A percentile compares a stretch with the other conserved stretches of the same genome.
These are phyloP conservation scores for Rhodocollybia butyracea DNA, from an alignment of 768 basidiomycete genomes.

Conservation along the genomic window DNA sequence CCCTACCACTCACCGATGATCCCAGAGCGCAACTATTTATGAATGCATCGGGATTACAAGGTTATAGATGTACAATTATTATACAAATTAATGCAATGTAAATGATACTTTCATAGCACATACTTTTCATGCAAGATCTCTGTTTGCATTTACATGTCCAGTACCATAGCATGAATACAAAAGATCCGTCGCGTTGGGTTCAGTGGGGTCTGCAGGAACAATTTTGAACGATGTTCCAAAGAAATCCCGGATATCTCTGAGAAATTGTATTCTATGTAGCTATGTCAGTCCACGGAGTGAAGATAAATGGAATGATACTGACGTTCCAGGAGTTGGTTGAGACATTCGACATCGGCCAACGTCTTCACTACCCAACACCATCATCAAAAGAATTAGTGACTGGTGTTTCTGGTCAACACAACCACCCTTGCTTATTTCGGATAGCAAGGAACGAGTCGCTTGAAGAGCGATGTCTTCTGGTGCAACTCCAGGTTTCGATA, in stretches of 20 bases:
- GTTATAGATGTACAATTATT: neutral
- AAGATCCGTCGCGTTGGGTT: slow-evolving; percentile 54
- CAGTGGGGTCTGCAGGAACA: slow-evolving; percentile 51
- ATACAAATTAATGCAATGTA: neutral
- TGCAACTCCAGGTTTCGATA: slow-evolving; percentile 76
- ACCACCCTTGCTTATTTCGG: slow-evolving; percentile 78
- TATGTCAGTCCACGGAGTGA: slow-evolving; percentile 9
- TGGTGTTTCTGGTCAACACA: slow-evolving; percentile 93
- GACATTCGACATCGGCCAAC: slow-evolving; percentile 88
- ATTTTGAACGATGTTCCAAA: slow-evolving; percentile 96
- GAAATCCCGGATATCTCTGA: slow-evolving; percentile 76
- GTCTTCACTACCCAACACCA: slow-evolving; percentile 97
- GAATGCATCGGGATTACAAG: neutral
- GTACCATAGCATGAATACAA: slow-evolving; percentile 89
- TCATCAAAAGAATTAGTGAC: slow-evolving; percentile 77
- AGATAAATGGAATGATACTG: slow-evolving; percentile 27
- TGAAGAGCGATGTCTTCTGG: slow-evolving; percentile 91
- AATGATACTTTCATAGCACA: neutral
- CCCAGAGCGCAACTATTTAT: too few relatives aligned
- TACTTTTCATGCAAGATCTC: slow-evolving; percentile 56
- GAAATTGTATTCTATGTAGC: slow-evolving; percentile 78
- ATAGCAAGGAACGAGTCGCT: slow-evolving; percentile 74
- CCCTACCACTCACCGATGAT: too few relatives aligned
- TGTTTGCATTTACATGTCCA: slow-evolving; percentile 88
- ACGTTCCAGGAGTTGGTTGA: slow-evolving; percentile 80